phyloP scores from a whole-genome alignment of 2,329 filamentous ascomycete species.

The Arthroderma uncinatum region DNA sequence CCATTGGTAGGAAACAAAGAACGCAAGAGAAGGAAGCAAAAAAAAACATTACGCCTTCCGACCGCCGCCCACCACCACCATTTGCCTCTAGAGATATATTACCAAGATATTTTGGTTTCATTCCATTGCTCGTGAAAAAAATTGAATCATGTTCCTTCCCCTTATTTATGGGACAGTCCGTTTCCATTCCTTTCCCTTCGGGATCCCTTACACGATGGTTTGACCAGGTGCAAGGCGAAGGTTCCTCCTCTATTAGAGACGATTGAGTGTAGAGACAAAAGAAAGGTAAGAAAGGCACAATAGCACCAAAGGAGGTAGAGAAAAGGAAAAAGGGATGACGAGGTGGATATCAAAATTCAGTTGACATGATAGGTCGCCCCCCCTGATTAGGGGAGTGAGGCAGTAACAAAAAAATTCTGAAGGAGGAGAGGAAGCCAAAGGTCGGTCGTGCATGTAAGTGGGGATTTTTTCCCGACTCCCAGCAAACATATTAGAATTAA shows the following conservation, averaged over 20 bases:
- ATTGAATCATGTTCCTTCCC: slow-evolving; percentile 1
- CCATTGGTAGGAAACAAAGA: slow-evolving; percentile 1
- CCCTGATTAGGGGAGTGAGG: background rate
- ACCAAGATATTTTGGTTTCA: slow-evolving; percentile 3
- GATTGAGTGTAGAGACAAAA: slow-evolving; percentile 3
- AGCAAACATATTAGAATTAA: slow-evolving; percentile 4
- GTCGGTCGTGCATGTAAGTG: background rate
- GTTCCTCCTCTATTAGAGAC: slow-evolving; percentile 1
- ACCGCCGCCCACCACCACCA: background rate
- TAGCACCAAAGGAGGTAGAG: background rate
- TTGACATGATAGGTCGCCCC: background rate
- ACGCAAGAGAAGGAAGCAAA: background rate
- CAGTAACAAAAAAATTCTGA: background rate
- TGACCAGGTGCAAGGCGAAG: background rate
- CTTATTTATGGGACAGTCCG: background rate
- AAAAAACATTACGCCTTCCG: slow-evolving; percentile 1
- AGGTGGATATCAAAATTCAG: slow-evolving; percentile 4
- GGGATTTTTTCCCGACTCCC: background rate
- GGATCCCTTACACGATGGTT: background rate
- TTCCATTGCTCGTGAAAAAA: slow-evolving; percentile 4
- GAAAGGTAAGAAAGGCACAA: background rate
- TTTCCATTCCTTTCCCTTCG: background rate
- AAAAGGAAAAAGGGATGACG: background rate
- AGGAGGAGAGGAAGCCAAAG: background rate
- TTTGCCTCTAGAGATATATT: slow-evolving; percentile 4